Conservation (phyloP, 495 filamentous ascomycete genomes). For the Penicillium chermesinum region DNA sequence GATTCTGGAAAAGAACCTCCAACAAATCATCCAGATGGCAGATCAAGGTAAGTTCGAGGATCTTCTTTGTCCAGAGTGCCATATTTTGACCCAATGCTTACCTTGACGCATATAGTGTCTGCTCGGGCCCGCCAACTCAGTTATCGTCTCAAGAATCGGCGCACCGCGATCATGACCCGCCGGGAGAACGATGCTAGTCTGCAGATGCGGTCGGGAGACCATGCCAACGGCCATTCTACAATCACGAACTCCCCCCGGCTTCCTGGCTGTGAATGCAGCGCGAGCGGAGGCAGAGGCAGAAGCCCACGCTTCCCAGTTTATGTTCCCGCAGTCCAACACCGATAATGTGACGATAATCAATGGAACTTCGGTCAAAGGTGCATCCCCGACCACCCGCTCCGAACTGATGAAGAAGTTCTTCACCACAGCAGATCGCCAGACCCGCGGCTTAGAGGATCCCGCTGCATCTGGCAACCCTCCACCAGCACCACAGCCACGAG, state of each 20-base stretch:
- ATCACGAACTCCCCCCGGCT: conserved; percentile 41
- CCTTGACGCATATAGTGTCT: conserved; percentile 53
- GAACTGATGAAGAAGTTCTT: conserved; percentile 56
- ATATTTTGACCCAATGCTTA: too few relatives aligned
- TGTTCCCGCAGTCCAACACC: conserved; percentile 41
- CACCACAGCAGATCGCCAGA: conserved; percentile 48
- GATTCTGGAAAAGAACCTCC: conserved; percentile 71
- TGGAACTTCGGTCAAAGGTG: conserved; percentile 46
- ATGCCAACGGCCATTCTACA: conserved; percentile 28
- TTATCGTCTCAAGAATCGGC: conserved; percentile 70
- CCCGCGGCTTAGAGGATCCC: conserved; percentile 32
- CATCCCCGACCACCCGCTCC: conserved; percentile 47
- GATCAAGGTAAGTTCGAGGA: conserved; percentile 61
- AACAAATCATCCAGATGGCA: conserved; percentile 68
- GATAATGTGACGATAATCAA: conserved; percentile 48
- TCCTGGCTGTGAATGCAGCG: conserved; percentile 54
- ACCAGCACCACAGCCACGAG: conserved; percentile 30
- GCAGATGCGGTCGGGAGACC: conserved; percentile 25
- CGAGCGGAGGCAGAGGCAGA: conserved; percentile 29
- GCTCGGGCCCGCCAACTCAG: conserved; percentile 76
- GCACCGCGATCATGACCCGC: conserved; percentile 61
- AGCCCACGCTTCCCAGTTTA: conserved; percentile 33
- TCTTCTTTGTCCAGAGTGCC: conserved; percentile 13
- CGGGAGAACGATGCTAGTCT: conserved; percentile 46
- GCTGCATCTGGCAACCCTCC: conserved; percentile 22